Evolutionary conservation across 345 rosid species (phyloP), one percentile per base, ranked within the genome.

Genomic region (Pistacia vera): DNA sequence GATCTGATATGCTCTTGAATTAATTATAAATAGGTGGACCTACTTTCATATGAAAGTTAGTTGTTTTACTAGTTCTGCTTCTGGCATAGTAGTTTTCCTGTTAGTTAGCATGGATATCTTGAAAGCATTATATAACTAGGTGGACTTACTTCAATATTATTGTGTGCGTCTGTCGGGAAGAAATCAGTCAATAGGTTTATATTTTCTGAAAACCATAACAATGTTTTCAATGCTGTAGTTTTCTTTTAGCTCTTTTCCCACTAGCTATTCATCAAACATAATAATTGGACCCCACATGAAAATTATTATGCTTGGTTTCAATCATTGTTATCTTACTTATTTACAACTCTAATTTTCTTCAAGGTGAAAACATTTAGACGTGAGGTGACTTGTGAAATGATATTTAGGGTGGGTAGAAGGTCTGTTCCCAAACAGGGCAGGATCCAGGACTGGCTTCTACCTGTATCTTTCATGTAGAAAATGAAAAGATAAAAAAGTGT

Each of bases 201-300:
- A 62, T 41, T 48, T 2, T 51, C 60, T 22, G 14, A 44, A 41
- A 44, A 59, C 25, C 25, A 8, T 28, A 25, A 46, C 52, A 14
- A 30, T 30, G 3, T 16, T 49, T 73, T 8, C 33, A 73, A 18
- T 17, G 14, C 12, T 2, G 30, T 51, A 54, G 55, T 65, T 67
- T 49, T 62, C 77, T 12, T 73, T 14, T 46, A 46, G 58, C 38
- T 70, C 64, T 36, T 38, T 58, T 25, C 8, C 57, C 55, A 51
- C 20, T 57, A 56, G 36, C 35, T 38, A 18, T 70, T 44, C 18
- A 10, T 46, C 64, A 48, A 44, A 66, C 65, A 70, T 36, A 41
- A 54, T 61, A 48, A 58, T 28, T 56, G 61, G 58, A 73, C 44
- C 83, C 48, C 44, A 65, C 78, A 25, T 63, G 22, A 76, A 68